A percentile compares a stretch with the other conserved stretches of the same genome.
Conservation (phyloP, 768 basidiomycete genomes). For the Dictyophora rubrovolvata region DNA sequence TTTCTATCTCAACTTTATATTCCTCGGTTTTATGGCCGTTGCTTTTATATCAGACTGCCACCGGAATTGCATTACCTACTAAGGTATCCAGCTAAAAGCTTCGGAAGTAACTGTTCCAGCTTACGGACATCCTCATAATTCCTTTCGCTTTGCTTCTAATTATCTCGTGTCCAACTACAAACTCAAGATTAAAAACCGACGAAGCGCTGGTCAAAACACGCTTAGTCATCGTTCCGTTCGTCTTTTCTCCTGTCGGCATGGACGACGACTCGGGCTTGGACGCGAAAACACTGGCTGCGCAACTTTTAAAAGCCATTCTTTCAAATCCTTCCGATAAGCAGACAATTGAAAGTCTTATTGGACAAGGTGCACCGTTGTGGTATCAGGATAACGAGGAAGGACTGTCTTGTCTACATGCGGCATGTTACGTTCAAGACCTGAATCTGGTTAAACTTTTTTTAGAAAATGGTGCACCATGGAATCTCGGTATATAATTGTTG, state of each 20-base stretch:
- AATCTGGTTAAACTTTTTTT: constrained; percentile 60
- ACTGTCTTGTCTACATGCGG: constrained; percentile 79
- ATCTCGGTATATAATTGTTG: constrained; percentile 44
- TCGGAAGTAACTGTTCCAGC: too few relatives aligned
- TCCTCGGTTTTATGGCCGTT: too few relatives aligned
- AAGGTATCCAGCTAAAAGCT: too few relatives aligned
- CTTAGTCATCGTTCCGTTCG: not conserved
- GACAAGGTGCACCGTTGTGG: constrained; percentile 75
- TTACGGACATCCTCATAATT: too few relatives aligned
- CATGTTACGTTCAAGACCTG: constrained; percentile 59
- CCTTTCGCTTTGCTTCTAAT: too few relatives aligned
- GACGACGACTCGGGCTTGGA: not conserved
- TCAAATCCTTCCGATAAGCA: not conserved
- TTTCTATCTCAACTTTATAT: too few relatives aligned
- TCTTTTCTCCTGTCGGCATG: not conserved
- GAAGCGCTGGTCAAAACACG: too few relatives aligned
- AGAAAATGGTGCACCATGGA: constrained; percentile 85
- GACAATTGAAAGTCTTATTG: constrained; percentile 38
- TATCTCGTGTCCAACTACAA: too few relatives aligned
- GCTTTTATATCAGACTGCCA: too few relatives aligned
- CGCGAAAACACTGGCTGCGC: not conserved
- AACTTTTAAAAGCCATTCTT: constrained; percentile 2
- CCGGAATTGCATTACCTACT: too few relatives aligned
- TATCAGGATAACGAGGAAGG: constrained; percentile 77
- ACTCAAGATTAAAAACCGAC: too few relatives aligned